Percentiles rank a stretch among this genome's conserved stretches.
Conservation (phyloP, 345 rosid genomes). For the Trapa incisa region DNA sequence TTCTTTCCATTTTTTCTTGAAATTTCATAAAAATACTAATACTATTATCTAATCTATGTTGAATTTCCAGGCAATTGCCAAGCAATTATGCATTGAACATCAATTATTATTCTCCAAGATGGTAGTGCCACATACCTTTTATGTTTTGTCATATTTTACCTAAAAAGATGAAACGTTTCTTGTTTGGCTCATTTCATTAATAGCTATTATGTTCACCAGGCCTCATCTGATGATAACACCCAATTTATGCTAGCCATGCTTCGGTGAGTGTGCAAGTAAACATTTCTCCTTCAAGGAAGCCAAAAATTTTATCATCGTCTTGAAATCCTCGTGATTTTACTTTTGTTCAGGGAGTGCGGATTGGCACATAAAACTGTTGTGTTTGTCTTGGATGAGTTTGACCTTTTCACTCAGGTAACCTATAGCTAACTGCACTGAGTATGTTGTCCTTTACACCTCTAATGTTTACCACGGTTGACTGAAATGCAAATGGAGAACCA, state of each 20-base stretch:
- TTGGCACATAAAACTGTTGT: slow-evolving; percentile 83
- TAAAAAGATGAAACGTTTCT: neutral
- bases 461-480: neutral
- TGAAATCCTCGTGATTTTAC: slow-evolving; percentile 1
- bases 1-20: neutral
- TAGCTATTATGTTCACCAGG: slow-evolving; percentile 33
- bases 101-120: slow-evolving; percentile 70
- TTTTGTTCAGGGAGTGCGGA: slow-evolving; percentile 78
- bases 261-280: slow-evolving; percentile 30
- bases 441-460: slow-evolving; percentile 2
- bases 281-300: neutral
- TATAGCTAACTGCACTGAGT: neutral
- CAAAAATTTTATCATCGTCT: neutral
- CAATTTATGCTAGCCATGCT: slow-evolving; percentile 79
- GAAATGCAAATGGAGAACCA: neutral
- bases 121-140: slow-evolving; percentile 23
- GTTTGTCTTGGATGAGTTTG: slow-evolving; percentile 84
- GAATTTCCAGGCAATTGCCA: slow-evolving; percentile 62
- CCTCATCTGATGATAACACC: slow-evolving; percentile 86
- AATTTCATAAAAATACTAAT: neutral
- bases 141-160: neutral
- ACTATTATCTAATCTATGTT: neutral
- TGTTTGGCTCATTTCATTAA: neutral
- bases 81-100: slow-evolving; percentile 79
- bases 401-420: slow-evolving; percentile 85